Percentiles rank a stretch among this genome's conserved stretches.
phyloP scores from a whole-genome alignment of 305 asterid genomes.

The Fraxinus greggii region DNA sequence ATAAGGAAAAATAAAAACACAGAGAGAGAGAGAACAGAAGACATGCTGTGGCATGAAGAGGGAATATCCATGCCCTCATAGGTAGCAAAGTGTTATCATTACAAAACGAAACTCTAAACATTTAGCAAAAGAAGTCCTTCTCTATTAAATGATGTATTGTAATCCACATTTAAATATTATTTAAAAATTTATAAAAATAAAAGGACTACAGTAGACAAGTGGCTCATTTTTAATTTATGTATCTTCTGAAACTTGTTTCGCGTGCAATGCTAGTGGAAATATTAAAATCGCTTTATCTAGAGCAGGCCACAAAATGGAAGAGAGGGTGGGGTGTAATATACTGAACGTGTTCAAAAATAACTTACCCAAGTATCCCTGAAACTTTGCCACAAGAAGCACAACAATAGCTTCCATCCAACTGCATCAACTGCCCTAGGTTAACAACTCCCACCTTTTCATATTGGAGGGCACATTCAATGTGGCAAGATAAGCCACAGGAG shows the following conservation, averaged over 20 bases:
- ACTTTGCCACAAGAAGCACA: slow-evolving; percentile 97
- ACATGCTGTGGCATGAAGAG: not conserved
- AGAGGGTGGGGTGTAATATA: not conserved
- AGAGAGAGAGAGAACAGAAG: not conserved
- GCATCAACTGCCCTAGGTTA: slow-evolving; percentile 79
- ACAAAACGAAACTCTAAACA: not conserved
- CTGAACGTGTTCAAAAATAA: slow-evolving; percentile 1
- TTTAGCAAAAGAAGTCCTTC: not conserved
- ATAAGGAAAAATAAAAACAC: not conserved
- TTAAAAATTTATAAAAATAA: not conserved
- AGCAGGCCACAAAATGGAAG: not conserved
- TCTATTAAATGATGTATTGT: not conserved
- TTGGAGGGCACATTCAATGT: slow-evolving; percentile 84
- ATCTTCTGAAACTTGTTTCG: not conserved
- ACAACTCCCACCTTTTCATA: slow-evolving; percentile 85
- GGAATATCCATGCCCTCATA: not conserved
- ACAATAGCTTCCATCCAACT: slow-evolving; percentile 91
- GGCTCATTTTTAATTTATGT: not conserved
- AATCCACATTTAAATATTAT: not conserved
- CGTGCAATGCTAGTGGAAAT: not conserved
- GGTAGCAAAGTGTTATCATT: not conserved
- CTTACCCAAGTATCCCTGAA: slow-evolving; percentile 88
- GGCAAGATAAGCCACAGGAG: slow-evolving; percentile 90
- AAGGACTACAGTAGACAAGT: not conserved
- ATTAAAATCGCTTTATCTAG: not conserved